Evolutionary conservation across 2,329 filamentous ascomycete genomes (phyloP).

Genomic region (Epichloe glyceriae): DNA sequence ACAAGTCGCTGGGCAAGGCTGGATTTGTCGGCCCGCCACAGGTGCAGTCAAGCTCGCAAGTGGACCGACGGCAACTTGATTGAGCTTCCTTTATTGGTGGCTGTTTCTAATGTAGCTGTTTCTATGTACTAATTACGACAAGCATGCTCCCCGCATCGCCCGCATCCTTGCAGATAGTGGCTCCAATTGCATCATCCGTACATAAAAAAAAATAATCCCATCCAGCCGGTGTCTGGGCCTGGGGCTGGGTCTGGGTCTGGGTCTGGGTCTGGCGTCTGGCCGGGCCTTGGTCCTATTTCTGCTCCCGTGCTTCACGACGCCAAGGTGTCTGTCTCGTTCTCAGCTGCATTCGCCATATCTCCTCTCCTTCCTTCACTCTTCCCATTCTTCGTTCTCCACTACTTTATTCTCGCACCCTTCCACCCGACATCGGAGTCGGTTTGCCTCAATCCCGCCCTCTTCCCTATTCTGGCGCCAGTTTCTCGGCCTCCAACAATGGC

Average conservation of each 20-base stretch:
- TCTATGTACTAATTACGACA: too few species aligned
- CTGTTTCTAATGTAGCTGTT: too few species aligned
- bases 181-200: too few species aligned
- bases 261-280: neutral
- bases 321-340: slow-evolving; percentile 27
- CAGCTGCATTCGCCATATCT: slow-evolving; percentile 11
- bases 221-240: too few species aligned
- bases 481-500: slow-evolving; percentile 48
- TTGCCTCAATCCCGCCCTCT: slow-evolving; percentile 42
- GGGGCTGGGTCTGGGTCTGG: too few species aligned
- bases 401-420: slow-evolving; percentile 15
- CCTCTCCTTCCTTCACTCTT: slow-evolving; percentile 11
- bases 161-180: neutral
- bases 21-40: too few species aligned
- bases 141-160: slow-evolving; percentile 5
- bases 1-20: too few species aligned
- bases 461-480: slow-evolving; percentile 39
- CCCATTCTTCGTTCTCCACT: slow-evolving; percentile 18
- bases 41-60: too few species aligned
- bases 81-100: neutral
- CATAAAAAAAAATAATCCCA: too few species aligned
- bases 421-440: slow-evolving; percentile 29
- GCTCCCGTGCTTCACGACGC: slow-evolving; percentile 35
- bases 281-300: neutral
- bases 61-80: neutral